These are phyloP conservation scores for Trametes cinnabarina DNA, from an alignment of 768 basidiomycete species.

Conservation along the genomic window DNA sequence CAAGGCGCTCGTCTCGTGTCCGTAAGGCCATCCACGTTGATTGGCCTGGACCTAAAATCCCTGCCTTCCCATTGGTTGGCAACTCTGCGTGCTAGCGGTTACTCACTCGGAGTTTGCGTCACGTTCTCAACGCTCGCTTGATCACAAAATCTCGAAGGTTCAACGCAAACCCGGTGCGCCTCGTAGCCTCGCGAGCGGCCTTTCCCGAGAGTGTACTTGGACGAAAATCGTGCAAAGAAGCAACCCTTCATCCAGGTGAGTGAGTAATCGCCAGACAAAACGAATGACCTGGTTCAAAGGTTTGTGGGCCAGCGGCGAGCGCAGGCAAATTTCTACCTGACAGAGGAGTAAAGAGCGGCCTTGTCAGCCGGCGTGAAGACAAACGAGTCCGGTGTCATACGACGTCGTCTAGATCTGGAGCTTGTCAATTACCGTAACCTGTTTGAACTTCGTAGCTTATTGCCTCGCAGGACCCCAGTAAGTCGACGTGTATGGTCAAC, in stretches of 20 bases:
- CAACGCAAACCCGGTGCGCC: background rate
- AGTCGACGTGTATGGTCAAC: no score
- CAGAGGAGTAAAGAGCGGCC: no score
- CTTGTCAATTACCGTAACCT: no score
- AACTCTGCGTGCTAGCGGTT: constrained; percentile 4
- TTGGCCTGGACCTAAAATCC: constrained; percentile 17
- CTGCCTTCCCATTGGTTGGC: constrained; percentile 4
- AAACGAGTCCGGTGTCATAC: no score
- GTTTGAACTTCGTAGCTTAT: no score
- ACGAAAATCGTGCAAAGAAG: background rate
- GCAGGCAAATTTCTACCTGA: no score
- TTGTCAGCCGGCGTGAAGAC: no score
- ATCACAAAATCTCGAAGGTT: background rate
- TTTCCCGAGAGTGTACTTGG: background rate
- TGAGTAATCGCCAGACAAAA: background rate
- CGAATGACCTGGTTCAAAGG: no score
- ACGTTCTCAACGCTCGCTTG: no score
- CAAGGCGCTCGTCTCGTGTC: background rate
- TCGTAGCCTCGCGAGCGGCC: background rate
- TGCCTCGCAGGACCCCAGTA: no score
- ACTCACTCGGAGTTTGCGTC: background rate
- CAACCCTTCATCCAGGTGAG: background rate
- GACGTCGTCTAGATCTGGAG: no score
- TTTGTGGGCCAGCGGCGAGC: no score
- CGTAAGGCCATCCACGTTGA: constrained; percentile 16